These are phyloP conservation scores for Tricholomella constricta DNA, from an alignment of 768 basidiomycete species.

Conservation along the genomic window DNA sequence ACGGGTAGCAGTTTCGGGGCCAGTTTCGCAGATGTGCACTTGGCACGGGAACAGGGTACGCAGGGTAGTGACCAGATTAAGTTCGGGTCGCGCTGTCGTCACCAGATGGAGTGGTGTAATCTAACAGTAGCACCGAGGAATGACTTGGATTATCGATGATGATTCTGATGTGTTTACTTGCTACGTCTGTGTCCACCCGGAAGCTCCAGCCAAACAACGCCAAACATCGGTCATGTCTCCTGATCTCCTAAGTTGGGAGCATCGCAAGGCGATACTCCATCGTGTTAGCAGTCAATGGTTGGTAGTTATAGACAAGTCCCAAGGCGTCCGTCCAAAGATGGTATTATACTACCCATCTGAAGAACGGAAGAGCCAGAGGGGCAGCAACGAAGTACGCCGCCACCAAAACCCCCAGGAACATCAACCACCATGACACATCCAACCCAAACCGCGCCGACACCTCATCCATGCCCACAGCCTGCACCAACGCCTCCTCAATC, in stretches of 20 bases:
- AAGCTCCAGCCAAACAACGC: no score
- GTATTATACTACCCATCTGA: not conserved
- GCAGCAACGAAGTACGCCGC: slow-evolving; percentile 32
- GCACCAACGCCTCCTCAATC: slow-evolving; percentile 54
- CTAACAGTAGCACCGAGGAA: no score
- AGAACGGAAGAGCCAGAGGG: slow-evolving; percentile 17
- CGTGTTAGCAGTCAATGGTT: no score
- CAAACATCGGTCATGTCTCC: no score
- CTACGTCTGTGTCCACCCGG: no score
- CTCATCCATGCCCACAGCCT: slow-evolving; percentile 59
- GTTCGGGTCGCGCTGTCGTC: slow-evolving; percentile 5
- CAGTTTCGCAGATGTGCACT: not conserved
- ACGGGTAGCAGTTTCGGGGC: not conserved
- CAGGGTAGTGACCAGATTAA: no score
- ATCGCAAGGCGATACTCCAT: slow-evolving; percentile 1
- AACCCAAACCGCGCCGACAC: slow-evolving; percentile 9
- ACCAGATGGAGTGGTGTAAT: no score
- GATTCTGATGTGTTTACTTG: no score
- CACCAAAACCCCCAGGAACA: slow-evolving; percentile 32
- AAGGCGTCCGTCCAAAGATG: no score
- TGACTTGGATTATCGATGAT: no score
- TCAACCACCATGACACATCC: slow-evolving; percentile 24
- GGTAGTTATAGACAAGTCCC: no score
- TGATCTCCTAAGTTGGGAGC: not conserved
- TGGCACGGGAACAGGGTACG: not conserved